Conservation (phyloP, 106 monocot species). For the Acanthochlamys bracteata region DNA sequence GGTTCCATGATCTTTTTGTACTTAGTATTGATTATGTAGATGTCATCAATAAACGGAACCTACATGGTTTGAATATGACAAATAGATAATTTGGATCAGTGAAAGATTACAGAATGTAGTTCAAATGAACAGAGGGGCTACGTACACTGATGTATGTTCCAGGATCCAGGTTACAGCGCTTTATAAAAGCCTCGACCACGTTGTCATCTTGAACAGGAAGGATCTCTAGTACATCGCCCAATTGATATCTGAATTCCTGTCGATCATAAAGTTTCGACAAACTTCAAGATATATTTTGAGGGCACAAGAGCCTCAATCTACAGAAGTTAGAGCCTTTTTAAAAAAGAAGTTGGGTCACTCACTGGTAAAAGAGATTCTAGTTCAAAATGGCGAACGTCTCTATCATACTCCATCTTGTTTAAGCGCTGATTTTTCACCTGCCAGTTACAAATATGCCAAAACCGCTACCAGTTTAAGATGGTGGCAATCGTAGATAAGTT, state of each 20-base stretch:
- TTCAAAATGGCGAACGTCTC: constrained; percentile 82
- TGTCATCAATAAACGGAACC: too few relatives aligned
- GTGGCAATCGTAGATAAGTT: too few relatives aligned
- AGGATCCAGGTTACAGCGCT: constrained; percentile 74
- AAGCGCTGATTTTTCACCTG: constrained; percentile 55
- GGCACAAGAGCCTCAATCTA: too few relatives aligned
- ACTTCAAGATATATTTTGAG: neutral
- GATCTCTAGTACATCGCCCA: constrained; percentile 91
- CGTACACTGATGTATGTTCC: constrained; percentile 63
- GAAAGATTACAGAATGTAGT: too few relatives aligned
- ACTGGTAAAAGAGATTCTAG: constrained; percentile 56
- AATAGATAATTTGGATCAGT: too few relatives aligned
- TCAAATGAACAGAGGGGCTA: neutral
- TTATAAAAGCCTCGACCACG: constrained; percentile 70
- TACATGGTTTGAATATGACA: too few relatives aligned
- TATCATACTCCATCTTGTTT: constrained; percentile 38
- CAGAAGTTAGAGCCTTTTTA: neutral
- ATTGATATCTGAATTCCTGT: constrained; percentile 59
- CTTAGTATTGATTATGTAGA: too few relatives aligned
- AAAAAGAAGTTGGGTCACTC: constrained; percentile 10
- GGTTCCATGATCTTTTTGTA: too few relatives aligned
- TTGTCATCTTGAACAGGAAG: constrained; percentile 71
- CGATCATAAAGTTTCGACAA: neutral
- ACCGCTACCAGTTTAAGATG: too few relatives aligned
- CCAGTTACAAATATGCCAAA: neutral